Percentiles rank a stretch among this genome's conserved stretches.
Evolutionary conservation across 2,329 filamentous ascomycete species (phyloP).

Genomic region (Apiospora kogelbergensis): DNA sequence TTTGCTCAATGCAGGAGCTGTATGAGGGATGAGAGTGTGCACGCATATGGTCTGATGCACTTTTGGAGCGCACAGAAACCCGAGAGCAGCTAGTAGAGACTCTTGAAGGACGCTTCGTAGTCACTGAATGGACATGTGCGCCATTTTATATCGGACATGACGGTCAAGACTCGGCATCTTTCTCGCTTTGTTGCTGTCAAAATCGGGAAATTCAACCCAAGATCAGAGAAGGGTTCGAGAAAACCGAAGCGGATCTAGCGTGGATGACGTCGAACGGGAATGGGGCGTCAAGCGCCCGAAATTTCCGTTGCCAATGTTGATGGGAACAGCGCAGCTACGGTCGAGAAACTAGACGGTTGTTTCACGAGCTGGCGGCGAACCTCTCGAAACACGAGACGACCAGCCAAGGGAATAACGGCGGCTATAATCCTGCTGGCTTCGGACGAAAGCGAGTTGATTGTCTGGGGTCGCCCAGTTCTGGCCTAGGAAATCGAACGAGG

Average conservation of each 20-base stretch:
- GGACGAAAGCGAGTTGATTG: neutral
- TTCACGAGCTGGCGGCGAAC: neutral
- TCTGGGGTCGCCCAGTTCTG: neutral
- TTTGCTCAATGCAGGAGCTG: conserved; percentile 26
- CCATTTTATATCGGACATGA: neutral
- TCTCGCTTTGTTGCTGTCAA: neutral
- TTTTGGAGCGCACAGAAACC: conserved; percentile 45
- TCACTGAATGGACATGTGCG: neutral
- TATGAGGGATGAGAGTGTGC: conserved; percentile 29
- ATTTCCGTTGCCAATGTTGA: neutral
- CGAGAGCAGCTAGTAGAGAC: conserved; percentile 10
- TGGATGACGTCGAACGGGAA: neutral
- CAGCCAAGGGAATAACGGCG: conserved; percentile 2
- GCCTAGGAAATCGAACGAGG: neutral
- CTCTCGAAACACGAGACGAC: neutral
- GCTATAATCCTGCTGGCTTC: neutral
- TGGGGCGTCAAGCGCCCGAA: neutral
- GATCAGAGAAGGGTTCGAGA: neutral
- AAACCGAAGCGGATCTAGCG: neutral
- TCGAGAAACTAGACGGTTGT: neutral
- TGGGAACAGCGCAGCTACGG: neutral
- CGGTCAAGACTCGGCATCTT: neutral
- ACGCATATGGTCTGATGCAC: conserved; percentile 39
- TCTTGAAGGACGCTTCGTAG: neutral
- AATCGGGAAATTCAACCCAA: neutral